Evolutionary conservation across 2,329 filamentous ascomycete species (phyloP), one percentile per base, ranked within the genome.

Genomic region (Fusarium sp.): DNA sequence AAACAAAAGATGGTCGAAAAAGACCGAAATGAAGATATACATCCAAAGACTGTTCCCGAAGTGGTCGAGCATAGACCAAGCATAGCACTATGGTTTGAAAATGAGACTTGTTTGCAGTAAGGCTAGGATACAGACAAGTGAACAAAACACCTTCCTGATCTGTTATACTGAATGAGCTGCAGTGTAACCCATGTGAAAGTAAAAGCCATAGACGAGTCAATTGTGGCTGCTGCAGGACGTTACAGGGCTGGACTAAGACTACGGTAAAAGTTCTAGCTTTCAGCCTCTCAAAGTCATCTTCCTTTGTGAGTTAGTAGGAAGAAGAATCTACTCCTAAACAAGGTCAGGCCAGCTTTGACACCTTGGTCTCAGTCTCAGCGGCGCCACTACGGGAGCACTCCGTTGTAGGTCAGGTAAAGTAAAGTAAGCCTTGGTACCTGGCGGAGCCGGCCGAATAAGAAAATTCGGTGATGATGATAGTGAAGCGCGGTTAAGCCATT

Each of bases 361-460:
- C 32, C 32, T 34, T 24, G 20, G 34, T 40, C 22, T 25, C 20
- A 25, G 18, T 40, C 27, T 25, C 24, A 64, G 44, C 61, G 51
- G 56, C 57, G 68, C 62, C 60, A 61, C 52, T 55, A 53, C 61
- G 32, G 67, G 29, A 47, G 41, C 22, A 38, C 51, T 69, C 54
- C 47, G 67, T 38, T 59, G 41, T 27, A 52, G 25, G 13, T 15
- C 34, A 38, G 34, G 34, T 38, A n/a, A 41, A 38, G 30, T 24
- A 49, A 49, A 32, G 34, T 41, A 52, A 41, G 49, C 32, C 24
- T 52, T 43, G 49, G 49, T 69, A 30, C 46, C 69, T 74, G 55
- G 69, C 69, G 72, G 72, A 74, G 69, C 71, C 69, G 69, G 69
- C 71, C 71, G 71, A 71, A 47, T 44, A 32, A 34, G 46, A 6